Conservation (phyloP, 2,329 filamentous ascomycete species). For the Thielaviopsis musarum region DNA sequence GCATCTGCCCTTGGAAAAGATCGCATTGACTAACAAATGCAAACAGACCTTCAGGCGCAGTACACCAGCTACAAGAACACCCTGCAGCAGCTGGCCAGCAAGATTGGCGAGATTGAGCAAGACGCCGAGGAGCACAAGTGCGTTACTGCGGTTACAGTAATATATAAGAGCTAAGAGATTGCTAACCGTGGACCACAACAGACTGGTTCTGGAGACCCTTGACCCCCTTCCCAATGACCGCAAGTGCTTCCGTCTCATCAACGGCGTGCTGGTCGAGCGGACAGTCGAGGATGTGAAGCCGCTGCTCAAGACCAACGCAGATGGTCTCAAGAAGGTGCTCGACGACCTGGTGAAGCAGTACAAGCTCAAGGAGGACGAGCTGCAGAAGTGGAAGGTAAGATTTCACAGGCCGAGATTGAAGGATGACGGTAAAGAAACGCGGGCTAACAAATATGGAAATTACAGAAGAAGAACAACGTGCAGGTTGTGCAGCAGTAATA, state of each 20-base stretch:
- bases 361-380: conserved; percentile 81
- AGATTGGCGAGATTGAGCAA: conserved; percentile 94
- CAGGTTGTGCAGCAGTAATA: conserved; percentile 71
- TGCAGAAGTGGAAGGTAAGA: conserved; percentile 95
- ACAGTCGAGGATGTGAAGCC: conserved; percentile 88
- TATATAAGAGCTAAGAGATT: too few species aligned
- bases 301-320: conserved; percentile 80
- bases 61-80: conserved; percentile 64
- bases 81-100: conserved; percentile 83
- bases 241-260: conserved; percentile 98
- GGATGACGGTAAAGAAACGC: neutral
- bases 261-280: conserved; percentile 85
- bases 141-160: conserved; percentile 18
- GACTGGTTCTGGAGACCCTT: conserved; percentile 86
- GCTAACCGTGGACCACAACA: conserved; percentile 22
- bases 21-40: conserved; percentile 4
- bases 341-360: conserved; percentile 95
- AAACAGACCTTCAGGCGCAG: conserved; percentile 57
- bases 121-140: conserved; percentile 98
- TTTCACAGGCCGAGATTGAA: neutral
- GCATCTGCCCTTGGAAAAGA: neutral
- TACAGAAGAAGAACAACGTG: conserved; percentile 76
- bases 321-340: conserved; percentile 83
- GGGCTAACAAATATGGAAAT: neutral
- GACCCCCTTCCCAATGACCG: conserved; percentile 66